Evolutionary conservation across 305 asterid species (phyloP).

Genomic region (Solanum hybrid): DNA sequence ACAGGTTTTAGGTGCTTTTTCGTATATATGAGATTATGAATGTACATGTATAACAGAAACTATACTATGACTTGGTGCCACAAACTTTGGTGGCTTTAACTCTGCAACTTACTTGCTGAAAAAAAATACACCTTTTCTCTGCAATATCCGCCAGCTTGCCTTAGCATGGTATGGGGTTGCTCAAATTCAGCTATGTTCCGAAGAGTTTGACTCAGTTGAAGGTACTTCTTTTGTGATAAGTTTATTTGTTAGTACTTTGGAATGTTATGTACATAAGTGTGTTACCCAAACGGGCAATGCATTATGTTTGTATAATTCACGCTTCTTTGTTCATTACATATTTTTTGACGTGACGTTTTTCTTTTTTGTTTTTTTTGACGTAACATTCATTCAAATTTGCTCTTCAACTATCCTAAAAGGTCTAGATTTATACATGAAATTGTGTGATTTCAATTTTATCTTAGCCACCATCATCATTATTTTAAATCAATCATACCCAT

Average conservation of each 20-base stretch:
- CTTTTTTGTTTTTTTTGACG: not conserved
- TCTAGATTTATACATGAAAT: not conserved
- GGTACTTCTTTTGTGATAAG: not conserved
- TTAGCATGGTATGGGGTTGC: not conserved
- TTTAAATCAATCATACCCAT: not conserved
- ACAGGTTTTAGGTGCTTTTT: not conserved
- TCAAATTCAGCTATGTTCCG: not conserved
- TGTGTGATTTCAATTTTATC: not conserved
- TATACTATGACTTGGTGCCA: not conserved
- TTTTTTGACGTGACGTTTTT: not conserved
- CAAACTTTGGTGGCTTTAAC: slow-evolving; percentile 1
- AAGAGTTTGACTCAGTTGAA: not conserved
- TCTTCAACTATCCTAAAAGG: not conserved
- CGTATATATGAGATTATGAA: not conserved
- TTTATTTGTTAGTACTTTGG: not conserved
- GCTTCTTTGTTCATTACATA: not conserved
- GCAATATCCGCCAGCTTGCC: not conserved
- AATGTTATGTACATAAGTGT: not conserved
- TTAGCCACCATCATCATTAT: not conserved
- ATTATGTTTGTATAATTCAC: not conserved
- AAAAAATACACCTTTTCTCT: not conserved
- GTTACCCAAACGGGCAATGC: not conserved
- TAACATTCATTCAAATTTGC: not conserved
- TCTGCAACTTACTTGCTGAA: not conserved
- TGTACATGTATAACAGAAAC: not conserved